Conservation (phyloP, 768 basidiomycete genomes). For the Phlegmacium glaucopus region DNA sequence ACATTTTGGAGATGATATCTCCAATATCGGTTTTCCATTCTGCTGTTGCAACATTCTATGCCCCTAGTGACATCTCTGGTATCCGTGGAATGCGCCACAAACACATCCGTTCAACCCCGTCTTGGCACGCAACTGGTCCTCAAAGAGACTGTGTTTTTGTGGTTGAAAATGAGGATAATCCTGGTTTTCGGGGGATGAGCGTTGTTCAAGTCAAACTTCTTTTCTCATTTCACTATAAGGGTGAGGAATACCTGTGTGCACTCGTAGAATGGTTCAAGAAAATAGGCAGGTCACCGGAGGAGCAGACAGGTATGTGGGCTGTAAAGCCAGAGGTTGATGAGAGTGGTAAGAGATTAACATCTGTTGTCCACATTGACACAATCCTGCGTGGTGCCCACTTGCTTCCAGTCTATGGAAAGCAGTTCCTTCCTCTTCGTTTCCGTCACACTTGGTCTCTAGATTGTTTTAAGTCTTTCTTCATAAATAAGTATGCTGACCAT, state of each 20-base stretch:
- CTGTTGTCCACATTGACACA: constrained; percentile 25
- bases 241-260: constrained; percentile 20
- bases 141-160: constrained; percentile 29
- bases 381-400: constrained; percentile 29
- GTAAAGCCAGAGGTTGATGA: constrained; percentile 24
- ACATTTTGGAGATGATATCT: constrained; percentile 1
- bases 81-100: constrained; percentile 25
- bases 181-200: constrained; percentile 21
- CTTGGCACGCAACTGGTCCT: constrained; percentile 24
- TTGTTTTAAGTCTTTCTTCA: constrained; percentile 17
- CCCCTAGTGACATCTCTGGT: constrained; percentile 34
- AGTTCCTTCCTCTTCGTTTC: constrained; percentile 10
- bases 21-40: constrained; percentile 22
- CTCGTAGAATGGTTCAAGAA: constrained; percentile 27
- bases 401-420: constrained; percentile 17
- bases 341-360: constrained; percentile 3
- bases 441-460: constrained; percentile 18
- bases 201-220: constrained; percentile 25
- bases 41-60: constrained; percentile 26
- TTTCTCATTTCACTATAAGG: constrained; percentile 22
- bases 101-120: constrained; percentile 22
- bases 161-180: constrained; percentile 4
- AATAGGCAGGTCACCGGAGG: constrained; percentile 16
- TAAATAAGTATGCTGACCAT: constrained; percentile 27
- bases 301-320: constrained; percentile 32